A percentile compares a stretch with the other conserved stretches of the same genome.
Evolutionary conservation across 31 red algal genomes (phyloP).

Genomic region (Endocladia muricata): DNA sequence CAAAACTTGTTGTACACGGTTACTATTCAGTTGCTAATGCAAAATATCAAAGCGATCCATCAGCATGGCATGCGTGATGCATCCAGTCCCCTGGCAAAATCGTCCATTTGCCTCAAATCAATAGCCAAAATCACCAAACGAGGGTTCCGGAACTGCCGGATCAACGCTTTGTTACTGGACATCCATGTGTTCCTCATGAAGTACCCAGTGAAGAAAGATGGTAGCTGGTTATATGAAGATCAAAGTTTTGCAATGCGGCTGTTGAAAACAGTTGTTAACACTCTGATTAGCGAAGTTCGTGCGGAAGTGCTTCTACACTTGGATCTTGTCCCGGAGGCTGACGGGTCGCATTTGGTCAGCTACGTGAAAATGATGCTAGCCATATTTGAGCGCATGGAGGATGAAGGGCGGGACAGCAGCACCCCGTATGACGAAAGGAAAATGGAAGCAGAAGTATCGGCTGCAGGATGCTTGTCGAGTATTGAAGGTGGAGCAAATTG

Average conservation of each 20-base stretch:
- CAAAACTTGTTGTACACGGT: constrained; percentile 65
- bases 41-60: constrained; percentile 38
- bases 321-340: constrained; percentile 45
- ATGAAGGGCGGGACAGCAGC: too few relatives aligned
- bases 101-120: constrained; percentile 68
- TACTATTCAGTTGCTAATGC: constrained; percentile 55
- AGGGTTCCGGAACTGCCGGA: constrained; percentile 49
- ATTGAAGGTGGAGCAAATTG: constrained; percentile 7
- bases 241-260: constrained; percentile 67
- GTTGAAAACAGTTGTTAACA: constrained; percentile 60
- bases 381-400: constrained; percentile 6
- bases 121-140: constrained; percentile 68
- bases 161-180: constrained; percentile 59
- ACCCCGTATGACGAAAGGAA: not conserved
- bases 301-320: constrained; percentile 31
- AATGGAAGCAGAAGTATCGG: not conserved
- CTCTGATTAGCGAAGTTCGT: constrained; percentile 61
- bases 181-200: constrained; percentile 58
- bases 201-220: constrained; percentile 39
- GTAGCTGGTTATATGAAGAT: constrained; percentile 39
- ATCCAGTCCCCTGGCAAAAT: constrained; percentile 43
- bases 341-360: constrained; percentile 60
- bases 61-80: not conserved
- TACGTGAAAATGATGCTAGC: constrained; percentile 63
- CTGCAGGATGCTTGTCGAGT: not conserved